These are phyloP conservation scores for Annulohypoxylon bovei DNA, from an alignment of 495 filamentous ascomycete genomes.

Conservation along the genomic window DNA sequence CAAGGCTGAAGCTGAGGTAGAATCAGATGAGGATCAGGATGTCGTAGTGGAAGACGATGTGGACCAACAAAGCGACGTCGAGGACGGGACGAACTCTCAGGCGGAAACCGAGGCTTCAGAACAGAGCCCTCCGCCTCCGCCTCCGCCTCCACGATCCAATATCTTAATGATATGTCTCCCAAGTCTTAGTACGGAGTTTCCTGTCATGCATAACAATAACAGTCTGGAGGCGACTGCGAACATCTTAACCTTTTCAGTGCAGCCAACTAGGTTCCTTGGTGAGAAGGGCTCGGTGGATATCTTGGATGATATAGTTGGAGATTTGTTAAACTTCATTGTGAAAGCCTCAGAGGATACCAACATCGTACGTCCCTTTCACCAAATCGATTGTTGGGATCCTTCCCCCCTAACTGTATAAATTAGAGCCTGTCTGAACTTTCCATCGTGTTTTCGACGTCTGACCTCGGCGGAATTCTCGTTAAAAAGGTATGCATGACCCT, in stretches of 20 bases:
- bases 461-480: slow-evolving; percentile 14
- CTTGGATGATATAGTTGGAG: slow-evolving; percentile 8
- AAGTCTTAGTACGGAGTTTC: not conserved
- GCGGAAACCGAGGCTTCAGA: not conserved
- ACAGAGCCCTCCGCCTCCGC: not conserved
- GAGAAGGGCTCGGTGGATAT: slow-evolving; percentile 17
- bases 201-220: not conserved
- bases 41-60: not conserved
- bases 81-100: not conserved
- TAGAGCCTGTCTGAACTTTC: slow-evolving; percentile 1
- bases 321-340: slow-evolving; percentile 8
- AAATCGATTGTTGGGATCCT: not conserved
- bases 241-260: not conserved
- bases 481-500: slow-evolving; percentile 3
- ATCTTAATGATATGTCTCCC: slow-evolving; percentile 19
- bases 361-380: slow-evolving; percentile 5
- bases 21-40: not conserved
- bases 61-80: not conserved
- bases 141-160: not conserved
- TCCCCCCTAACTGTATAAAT: not conserved
- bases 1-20: not conserved
- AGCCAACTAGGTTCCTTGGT: slow-evolving; percentile 2
- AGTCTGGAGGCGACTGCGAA: not conserved
- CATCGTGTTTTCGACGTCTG: slow-evolving; percentile 7
- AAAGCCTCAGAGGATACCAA: not conserved